These are phyloP conservation scores for Yamadazyma scolyti DNA, from an alignment of 805 yeast genomes.

Conservation along the genomic window DNA sequence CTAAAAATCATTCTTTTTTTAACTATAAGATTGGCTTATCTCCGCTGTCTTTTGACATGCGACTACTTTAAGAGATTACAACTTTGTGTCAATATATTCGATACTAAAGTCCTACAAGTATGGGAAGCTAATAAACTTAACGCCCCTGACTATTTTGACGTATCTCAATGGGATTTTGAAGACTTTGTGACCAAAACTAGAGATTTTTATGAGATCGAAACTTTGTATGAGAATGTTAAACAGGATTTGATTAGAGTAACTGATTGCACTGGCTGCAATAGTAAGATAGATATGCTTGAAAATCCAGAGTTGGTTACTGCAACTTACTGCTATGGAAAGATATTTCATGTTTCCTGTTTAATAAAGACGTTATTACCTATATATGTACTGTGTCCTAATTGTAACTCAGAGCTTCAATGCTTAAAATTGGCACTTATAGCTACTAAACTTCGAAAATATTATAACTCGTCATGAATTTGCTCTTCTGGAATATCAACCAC, in stretches of 20 bases:
- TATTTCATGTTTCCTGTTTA: slow-evolving; percentile 39
- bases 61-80: slow-evolving; percentile 43
- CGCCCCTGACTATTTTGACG: no score
- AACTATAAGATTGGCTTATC: slow-evolving; percentile 46
- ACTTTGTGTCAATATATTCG: slow-evolving; percentile 46
- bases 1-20: slow-evolving; percentile 35
- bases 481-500: slow-evolving; percentile 19
- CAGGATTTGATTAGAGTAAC: slow-evolving; percentile 14
- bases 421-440: slow-evolving; percentile 15
- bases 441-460: slow-evolving; percentile 10
- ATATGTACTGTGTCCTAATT: slow-evolving; percentile 13
- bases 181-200: slow-evolving; percentile 13
- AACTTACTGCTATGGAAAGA: slow-evolving; percentile 22
- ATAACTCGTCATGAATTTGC: slow-evolving; percentile 25
- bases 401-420: slow-evolving; percentile 17
- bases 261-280: slow-evolving; percentile 29
- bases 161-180: slow-evolving; percentile 3
- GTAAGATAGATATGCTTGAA: slow-evolving; percentile 27
- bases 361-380: slow-evolving; percentile 17
- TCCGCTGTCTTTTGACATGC: slow-evolving; percentile 40
- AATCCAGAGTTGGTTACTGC: slow-evolving; percentile 6
- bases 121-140: slow-evolving; percentile 36
- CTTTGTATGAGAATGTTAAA: slow-evolving; percentile 10
- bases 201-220: slow-evolving; percentile 23
- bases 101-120: slow-evolving; percentile 18